A percentile compares a stretch with the other conserved stretches of the same genome.
Evolutionary conservation across 768 basidiomycete genomes (phyloP).

Genomic region (Tricholoma hemisulphureum): DNA sequence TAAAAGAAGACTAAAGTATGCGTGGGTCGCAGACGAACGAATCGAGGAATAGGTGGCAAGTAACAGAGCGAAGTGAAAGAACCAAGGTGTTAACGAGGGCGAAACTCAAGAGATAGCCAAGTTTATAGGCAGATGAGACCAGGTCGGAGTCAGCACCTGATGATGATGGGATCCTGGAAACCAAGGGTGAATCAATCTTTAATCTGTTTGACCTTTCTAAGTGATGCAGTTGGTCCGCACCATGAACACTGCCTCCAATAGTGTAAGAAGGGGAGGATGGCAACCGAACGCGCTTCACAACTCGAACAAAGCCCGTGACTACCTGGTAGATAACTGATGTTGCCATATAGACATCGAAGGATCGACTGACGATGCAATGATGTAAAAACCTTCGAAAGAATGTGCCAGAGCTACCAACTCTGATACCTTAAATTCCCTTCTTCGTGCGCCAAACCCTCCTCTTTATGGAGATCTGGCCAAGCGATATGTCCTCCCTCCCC

Average conservation of each 20-base stretch:
- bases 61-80: neutral
- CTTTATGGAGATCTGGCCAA: constrained; percentile 40
- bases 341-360: neutral
- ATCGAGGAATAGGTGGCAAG: constrained; percentile 1
- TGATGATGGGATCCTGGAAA: constrained; percentile 7
- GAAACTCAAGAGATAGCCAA: too few species aligned
- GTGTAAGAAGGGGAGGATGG: neutral
- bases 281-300: constrained; percentile 6
- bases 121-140: constrained; percentile 7
- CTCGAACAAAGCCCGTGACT: neutral
- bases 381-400: too few species aligned
- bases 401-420: neutral
- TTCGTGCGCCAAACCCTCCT: neutral
- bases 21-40: neutral
- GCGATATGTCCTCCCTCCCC: constrained; percentile 44
- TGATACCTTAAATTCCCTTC: neutral
- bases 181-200: constrained; percentile 14
- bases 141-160: constrained; percentile 1
- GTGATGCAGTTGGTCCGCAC: too few species aligned
- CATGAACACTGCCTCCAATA: neutral
- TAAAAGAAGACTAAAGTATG: constrained; percentile 1
- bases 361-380: neutral
- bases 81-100: neutral
- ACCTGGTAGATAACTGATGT: too few species aligned
- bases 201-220: too few species aligned